A percentile compares a stretch with the other conserved stretches of the same genome.
phyloP scores from a whole-genome alignment of 176 grass and related monocot species.

The Guadua angustifolia region DNA sequence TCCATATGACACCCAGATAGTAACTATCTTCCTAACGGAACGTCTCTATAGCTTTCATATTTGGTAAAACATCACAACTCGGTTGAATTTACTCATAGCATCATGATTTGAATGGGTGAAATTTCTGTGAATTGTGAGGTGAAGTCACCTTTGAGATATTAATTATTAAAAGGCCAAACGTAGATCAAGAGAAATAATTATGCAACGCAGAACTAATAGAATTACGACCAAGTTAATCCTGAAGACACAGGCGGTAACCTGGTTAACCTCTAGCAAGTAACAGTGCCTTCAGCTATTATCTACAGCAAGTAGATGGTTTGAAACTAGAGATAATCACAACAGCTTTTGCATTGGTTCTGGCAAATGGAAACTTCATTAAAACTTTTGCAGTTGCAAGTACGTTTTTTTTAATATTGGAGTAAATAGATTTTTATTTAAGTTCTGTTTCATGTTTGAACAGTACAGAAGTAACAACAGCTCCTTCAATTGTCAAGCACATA shows the following conservation, averaged over 20 bases:
- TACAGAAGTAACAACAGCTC: not conserved
- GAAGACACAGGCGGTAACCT: not conserved
- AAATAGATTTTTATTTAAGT: not conserved
- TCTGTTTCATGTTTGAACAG: constrained; percentile 1
- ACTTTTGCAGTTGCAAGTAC: not conserved
- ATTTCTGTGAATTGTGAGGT: not conserved
- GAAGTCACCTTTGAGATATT: not conserved
- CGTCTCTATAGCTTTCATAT: not conserved
- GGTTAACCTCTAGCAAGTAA: not conserved
- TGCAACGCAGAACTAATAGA: not conserved
- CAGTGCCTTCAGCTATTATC: not conserved
- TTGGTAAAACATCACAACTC: not conserved
- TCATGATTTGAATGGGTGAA: not conserved
- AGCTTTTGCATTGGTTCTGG: not conserved
- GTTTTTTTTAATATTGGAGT: not conserved
- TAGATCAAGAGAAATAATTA: not conserved
- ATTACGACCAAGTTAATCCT: not conserved
- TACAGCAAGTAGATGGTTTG: not conserved
- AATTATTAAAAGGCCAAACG: not conserved
- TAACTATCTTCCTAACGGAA: not conserved
- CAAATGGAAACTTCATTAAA: not conserved
- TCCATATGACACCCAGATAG: not conserved
- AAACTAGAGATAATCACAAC: not conserved
- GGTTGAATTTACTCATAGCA: not conserved
- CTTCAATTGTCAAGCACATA: not conserved